Evolutionary conservation across 2,329 filamentous ascomycete genomes (phyloP).

Genomic region (Microcyclosporella mali): DNA sequence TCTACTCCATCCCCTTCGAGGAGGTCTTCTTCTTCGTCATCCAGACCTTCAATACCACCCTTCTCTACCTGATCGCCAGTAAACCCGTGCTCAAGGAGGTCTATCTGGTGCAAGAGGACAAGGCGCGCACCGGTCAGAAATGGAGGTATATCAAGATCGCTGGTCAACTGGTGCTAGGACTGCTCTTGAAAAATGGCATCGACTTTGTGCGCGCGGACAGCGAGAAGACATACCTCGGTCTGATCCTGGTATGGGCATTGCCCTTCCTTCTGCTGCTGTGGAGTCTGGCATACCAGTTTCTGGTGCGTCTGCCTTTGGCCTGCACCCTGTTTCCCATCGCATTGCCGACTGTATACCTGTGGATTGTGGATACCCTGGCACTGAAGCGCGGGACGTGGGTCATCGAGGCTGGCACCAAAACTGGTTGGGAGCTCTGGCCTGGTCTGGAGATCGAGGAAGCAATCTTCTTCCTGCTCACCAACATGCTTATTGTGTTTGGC

Average conservation of each 20-base stretch:
- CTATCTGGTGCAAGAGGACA: slow-evolving; percentile 43
- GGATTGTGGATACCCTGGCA: slow-evolving; percentile 65
- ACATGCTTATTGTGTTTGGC: slow-evolving; percentile 63
- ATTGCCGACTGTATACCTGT: slow-evolving; percentile 62
- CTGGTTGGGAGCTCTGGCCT: slow-evolving; percentile 57
- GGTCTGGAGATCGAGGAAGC: slow-evolving; percentile 68
- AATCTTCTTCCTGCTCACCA: slow-evolving; percentile 65
- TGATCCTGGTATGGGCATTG: slow-evolving; percentile 64
- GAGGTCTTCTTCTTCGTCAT: slow-evolving; percentile 74
- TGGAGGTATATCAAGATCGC: slow-evolving; percentile 39
- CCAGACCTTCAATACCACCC: slow-evolving; percentile 66
- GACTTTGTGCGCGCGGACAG: slow-evolving; percentile 42
- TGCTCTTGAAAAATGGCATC: slow-evolving; percentile 42
- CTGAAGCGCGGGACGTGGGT: slow-evolving; percentile 65
- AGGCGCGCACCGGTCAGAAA: slow-evolving; percentile 22
- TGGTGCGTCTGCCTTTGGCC: slow-evolving; percentile 53
- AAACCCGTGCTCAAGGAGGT: slow-evolving; percentile 55
- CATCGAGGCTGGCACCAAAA: slow-evolving; percentile 62
- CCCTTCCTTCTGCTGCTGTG: slow-evolving; percentile 61
- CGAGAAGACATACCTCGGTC: slow-evolving; percentile 58
- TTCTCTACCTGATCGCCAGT: slow-evolving; percentile 62
- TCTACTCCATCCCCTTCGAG: slow-evolving; percentile 62
- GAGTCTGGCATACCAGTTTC: slow-evolving; percentile 57
- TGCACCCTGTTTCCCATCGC: slow-evolving; percentile 56
- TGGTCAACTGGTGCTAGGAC: slow-evolving; percentile 48